These are phyloP conservation scores for Schoenoplectus triqueter DNA, from an alignment of 202 grass and related monocot genomes.

Conservation along the genomic window DNA sequence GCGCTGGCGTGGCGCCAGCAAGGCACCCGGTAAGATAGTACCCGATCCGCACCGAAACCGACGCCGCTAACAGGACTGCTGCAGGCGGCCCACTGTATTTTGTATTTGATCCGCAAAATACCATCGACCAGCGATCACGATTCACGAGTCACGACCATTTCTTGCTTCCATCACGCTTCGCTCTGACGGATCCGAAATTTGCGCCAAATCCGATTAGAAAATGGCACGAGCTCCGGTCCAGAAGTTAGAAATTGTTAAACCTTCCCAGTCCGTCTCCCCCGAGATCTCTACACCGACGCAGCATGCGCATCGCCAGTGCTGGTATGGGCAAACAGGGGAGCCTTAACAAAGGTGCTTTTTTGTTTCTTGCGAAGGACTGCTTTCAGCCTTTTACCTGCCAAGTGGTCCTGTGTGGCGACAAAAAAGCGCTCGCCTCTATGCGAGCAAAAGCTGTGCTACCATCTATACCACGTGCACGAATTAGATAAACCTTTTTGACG, in stretches of 20 bases:
- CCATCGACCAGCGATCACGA: background rate
- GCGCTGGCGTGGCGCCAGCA: background rate
- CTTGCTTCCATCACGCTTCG: background rate
- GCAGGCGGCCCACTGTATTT: background rate
- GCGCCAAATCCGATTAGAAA: background rate
- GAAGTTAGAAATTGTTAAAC: background rate
- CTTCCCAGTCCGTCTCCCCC: background rate
- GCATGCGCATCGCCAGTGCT: background rate
- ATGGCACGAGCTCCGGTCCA: background rate
- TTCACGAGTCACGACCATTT: too few relatives aligned
- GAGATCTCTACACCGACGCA: background rate
- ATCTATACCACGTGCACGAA: background rate
- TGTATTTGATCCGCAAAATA: background rate
- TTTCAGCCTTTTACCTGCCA: background rate
- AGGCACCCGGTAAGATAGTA: background rate
- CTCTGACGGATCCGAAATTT: slow-evolving; percentile 15
- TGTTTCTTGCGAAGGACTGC: background rate
- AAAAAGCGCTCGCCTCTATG: background rate
- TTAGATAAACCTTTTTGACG: background rate
- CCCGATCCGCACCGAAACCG: background rate
- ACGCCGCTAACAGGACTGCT: background rate
- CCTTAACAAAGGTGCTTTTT: background rate
- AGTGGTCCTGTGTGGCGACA: background rate
- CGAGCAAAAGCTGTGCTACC: background rate
- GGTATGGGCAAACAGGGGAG: background rate